Evolutionary conservation across 2,329 filamentous ascomycete species (phyloP).

Genomic region (Teratosphaeriaceae sp.): DNA sequence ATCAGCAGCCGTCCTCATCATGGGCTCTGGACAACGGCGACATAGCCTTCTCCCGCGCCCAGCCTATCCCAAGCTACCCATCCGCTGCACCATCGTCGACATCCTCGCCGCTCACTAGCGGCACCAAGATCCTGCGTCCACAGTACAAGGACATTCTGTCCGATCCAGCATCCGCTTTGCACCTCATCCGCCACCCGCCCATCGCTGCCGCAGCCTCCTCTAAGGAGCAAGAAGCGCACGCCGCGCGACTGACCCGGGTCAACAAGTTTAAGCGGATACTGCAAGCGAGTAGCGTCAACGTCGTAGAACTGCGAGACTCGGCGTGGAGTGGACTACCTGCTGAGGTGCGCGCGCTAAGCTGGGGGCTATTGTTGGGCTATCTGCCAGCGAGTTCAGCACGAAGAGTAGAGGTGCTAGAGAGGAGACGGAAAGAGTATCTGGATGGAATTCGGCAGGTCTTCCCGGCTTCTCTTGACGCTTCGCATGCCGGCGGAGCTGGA

Average conservation of each 20-base stretch:
- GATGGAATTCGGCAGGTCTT: constrained; percentile 74
- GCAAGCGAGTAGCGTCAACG: constrained; percentile 81
- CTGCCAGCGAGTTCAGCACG: constrained; percentile 94
- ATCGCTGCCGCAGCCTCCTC: constrained; percentile 65
- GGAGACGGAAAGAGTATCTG: constrained; percentile 93
- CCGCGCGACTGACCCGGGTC: constrained; percentile 82
- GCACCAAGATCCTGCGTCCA: constrained; percentile 91
- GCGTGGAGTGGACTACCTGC: constrained; percentile 94
- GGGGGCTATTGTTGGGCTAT: constrained; percentile 92
- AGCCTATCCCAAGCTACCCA: constrained; percentile 64
- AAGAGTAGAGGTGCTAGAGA: constrained; percentile 79
- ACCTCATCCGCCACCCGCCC: constrained; percentile 83
- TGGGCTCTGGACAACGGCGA: constrained; percentile 80
- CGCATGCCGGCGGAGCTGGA: constrained; percentile 30
- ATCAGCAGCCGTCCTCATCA: constrained; percentile 14
- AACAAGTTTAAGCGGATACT: constrained; percentile 98
- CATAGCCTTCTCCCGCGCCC: constrained; percentile 74
- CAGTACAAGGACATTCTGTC: constrained; percentile 93
- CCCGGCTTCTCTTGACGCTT: constrained; percentile 1
- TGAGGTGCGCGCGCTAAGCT: constrained; percentile 97
- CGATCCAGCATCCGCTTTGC: constrained; percentile 85
- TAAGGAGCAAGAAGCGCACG: constrained; percentile 81
- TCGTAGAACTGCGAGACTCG: constrained; percentile 73
- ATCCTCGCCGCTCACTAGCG: too few relatives aligned
- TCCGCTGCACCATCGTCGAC: too few relatives aligned